Percentiles rank a stretch among this genome's conserved stretches.
Conservation (phyloP, 306 rosid species). For the Cucumis cinereus region DNA sequence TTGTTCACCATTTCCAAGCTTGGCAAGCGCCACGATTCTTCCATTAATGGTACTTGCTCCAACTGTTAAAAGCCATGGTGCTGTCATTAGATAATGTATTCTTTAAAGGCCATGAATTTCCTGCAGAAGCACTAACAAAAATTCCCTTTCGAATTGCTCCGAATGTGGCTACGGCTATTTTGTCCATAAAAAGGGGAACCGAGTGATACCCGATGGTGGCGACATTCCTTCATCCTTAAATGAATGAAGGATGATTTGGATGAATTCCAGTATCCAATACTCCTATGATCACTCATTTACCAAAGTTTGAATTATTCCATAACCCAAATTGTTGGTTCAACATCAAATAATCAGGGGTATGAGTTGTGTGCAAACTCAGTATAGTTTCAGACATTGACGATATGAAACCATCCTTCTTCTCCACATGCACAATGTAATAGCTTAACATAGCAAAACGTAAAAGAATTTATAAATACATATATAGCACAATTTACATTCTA, state of each 20-base stretch:
- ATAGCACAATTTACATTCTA: too few species aligned
- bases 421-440: too few species aligned
- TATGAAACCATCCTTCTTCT: slow-evolving; percentile 35
- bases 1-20: slow-evolving; percentile 24
- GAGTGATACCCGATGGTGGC: slow-evolving; percentile 35
- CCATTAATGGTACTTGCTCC: slow-evolving; percentile 43
- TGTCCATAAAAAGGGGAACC: slow-evolving; percentile 31
- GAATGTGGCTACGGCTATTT: slow-evolving; percentile 45
- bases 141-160: slow-evolving; percentile 55
- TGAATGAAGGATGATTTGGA: slow-evolving; percentile 52
- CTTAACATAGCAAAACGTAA: too few species aligned
- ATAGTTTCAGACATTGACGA: slow-evolving; percentile 20
- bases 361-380: slow-evolving; percentile 38
- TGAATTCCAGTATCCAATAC: slow-evolving; percentile 46
- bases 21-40: slow-evolving; percentile 26
- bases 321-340: slow-evolving; percentile 28
- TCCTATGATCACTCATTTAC: slow-evolving; percentile 55
- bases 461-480: too few species aligned
- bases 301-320: slow-evolving; percentile 44
- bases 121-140: slow-evolving; percentile 55
- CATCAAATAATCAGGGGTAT: slow-evolving; percentile 43
- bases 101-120: slow-evolving; percentile 39
- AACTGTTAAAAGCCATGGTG: slow-evolving; percentile 55
- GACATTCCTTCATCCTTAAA: slow-evolving; percentile 43
- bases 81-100: slow-evolving; percentile 31